Conservation (phyloP, 768 basidiomycete species). For the Russula foetens region DNA sequence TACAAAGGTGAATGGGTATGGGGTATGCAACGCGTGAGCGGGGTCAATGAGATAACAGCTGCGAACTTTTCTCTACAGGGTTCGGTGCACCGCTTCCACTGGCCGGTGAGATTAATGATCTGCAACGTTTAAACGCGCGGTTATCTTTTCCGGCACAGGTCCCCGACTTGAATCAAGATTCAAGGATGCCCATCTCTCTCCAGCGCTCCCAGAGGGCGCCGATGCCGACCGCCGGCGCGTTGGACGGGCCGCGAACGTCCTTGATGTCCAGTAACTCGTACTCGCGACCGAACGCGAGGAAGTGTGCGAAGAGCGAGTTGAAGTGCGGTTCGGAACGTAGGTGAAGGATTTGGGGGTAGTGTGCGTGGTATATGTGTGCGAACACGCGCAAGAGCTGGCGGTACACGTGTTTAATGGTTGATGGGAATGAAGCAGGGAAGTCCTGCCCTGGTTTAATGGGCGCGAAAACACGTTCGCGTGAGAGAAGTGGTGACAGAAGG, state of each 20-base stretch:
- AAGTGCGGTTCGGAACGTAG: slow-evolving; percentile 92
- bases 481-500: not conserved
- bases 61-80: not conserved
- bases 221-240: slow-evolving; percentile 50
- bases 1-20: not conserved
- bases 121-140: not conserved
- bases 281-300: slow-evolving; percentile 90
- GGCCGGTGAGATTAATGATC: not conserved
- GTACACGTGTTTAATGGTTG: slow-evolving; percentile 88
- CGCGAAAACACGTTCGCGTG: not conserved
- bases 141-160: not conserved
- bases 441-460: slow-evolving; percentile 53
- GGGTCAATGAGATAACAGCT: not conserved
- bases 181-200: slow-evolving; percentile 77
- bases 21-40: slow-evolving; percentile 3
- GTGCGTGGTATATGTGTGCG: slow-evolving; percentile 94
- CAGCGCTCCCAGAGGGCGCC: slow-evolving; percentile 83
- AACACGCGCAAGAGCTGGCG: slow-evolving; percentile 95
- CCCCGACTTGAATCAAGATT: slow-evolving; percentile 26
- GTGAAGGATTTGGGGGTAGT: slow-evolving; percentile 86
- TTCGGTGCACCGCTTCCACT: not conserved
- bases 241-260: slow-evolving; percentile 70
- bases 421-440: slow-evolving; percentile 83
- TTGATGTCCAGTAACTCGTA: slow-evolving; percentile 86
- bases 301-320: slow-evolving; percentile 97